These are phyloP conservation scores for Chrysosporium keratinophilum DNA, from an alignment of 2,329 filamentous ascomycete species.

Conservation along the genomic window DNA sequence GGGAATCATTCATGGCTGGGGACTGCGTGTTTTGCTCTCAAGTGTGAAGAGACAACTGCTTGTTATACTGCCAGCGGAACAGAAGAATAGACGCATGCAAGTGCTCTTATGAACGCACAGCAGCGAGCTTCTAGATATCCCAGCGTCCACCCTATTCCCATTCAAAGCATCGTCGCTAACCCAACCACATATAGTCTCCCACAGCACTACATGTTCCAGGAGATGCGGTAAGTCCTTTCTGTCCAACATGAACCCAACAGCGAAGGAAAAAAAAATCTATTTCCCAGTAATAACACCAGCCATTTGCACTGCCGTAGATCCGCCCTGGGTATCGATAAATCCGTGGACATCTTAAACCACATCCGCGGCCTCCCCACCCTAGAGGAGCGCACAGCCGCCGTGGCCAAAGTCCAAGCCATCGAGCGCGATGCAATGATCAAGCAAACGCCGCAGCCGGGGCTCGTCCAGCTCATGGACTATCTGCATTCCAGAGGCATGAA, in stretches of 20 bases:
- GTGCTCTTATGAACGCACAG: too few species aligned
- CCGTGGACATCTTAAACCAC: constrained; percentile 78
- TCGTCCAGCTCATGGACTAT: constrained; percentile 69
- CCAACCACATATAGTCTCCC: constrained; percentile 53
- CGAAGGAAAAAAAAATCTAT: not conserved
- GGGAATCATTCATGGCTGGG: too few species aligned
- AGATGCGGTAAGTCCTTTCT: constrained; percentile 56
- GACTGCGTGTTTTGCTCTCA: too few species aligned
- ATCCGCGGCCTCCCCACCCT: constrained; percentile 60
- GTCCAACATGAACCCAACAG: not conserved
- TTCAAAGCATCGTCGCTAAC: not conserved
- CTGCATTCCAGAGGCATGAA: constrained; percentile 56
- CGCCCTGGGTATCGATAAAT: constrained; percentile 61
- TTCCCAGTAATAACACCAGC: not conserved
- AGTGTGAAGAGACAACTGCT: too few species aligned
- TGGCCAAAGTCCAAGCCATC: constrained; percentile 64
- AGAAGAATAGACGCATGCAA: too few species aligned
- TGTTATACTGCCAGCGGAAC: too few species aligned
- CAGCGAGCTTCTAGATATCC: not conserved
- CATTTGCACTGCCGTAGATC: constrained; percentile 22
- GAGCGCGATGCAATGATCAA: constrained; percentile 69
- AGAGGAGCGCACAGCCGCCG: constrained; percentile 52
- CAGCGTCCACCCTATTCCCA: not conserved
- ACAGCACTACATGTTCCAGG: constrained; percentile 87
- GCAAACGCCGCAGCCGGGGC: constrained; percentile 73